Base-by-base conservation (phyloP, 1,284 basidiomycete genomes). In the Cerrena zonata region DNA sequence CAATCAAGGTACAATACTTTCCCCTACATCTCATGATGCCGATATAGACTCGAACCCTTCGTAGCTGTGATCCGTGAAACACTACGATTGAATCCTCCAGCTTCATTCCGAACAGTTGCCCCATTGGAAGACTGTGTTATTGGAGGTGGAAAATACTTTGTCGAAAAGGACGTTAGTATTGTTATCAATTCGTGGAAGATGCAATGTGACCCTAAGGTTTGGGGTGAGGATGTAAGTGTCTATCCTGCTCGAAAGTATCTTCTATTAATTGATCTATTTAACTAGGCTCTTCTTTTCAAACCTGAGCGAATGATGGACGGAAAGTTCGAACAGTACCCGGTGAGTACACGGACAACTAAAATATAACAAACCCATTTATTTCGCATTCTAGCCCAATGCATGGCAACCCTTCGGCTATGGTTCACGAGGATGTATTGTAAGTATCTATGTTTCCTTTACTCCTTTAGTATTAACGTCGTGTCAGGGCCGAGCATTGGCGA, bases 241-340 rank as follows among this genome's bases (percentile, higher is more conserved):
- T 18, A 27, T 1, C 49, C n/a, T 19, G 2, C 24, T 19, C 7
- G 21, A 37, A 15, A 21, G 23, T 2, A 37, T 21, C 19, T 19
- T 5, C 22, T 23, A 5, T 21, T 51, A 5, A 38, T 42, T 34
- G 10, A 27, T 11, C 36, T n/a, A 46, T 13, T 30, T 18, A 3
- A 36, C 3, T 24, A 69, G 65, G 64, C 66, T 11, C 63, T 69
- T 15, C 61, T 65, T 50, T 75, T 73, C 61, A 64, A 61, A 22
- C 75, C 75, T 1, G 77, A 79, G 56, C 68, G 78, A 3, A 74
- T 76, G 70, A 59, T 78, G 22, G 71, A 76, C 47, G 74, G 71
- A 3, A 70, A 70, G 39, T 76, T 74, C 53, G 70, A 75, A 59
- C 62, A 64, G 38, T 56, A 76, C 5, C 74, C 75, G 22, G 72